phyloP scores from a whole-genome alignment of 2,329 filamentous ascomycete genomes.

The Alternaria arborescens region DNA sequence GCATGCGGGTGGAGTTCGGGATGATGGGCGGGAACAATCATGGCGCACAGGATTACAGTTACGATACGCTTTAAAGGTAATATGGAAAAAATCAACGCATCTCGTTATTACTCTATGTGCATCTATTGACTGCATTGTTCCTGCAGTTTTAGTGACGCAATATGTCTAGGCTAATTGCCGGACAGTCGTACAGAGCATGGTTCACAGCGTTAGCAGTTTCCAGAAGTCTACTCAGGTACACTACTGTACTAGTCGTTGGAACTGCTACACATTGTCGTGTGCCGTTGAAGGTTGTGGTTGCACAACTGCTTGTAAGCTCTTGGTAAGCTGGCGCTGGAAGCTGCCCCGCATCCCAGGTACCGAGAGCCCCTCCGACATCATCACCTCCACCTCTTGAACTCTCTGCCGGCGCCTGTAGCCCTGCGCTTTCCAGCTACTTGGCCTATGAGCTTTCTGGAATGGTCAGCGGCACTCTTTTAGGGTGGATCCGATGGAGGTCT shows the following conservation, averaged over 20 bases:
- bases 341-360: slow-evolving; percentile 26
- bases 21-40: slow-evolving; percentile 9
- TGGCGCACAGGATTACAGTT: slow-evolving; percentile 16
- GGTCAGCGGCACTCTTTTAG: slow-evolving; percentile 9
- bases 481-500: background rate
- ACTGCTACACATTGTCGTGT: background rate
- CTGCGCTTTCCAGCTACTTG: background rate
- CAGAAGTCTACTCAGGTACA: background rate
- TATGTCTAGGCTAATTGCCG: slow-evolving; percentile 30
- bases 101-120: slow-evolving; percentile 9
- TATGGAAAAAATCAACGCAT: slow-evolving; percentile 33
- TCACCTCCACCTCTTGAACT: slow-evolving; percentile 17
- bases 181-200: slow-evolving; percentile 4
- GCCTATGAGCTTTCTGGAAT: slow-evolving; percentile 17
- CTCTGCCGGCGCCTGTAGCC: slow-evolving; percentile 13
- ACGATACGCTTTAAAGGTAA: slow-evolving; percentile 27
- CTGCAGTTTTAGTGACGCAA: slow-evolving; percentile 32
- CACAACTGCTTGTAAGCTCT: slow-evolving; percentile 18
- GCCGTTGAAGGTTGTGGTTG: background rate
- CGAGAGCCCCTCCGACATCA: slow-evolving; percentile 22
- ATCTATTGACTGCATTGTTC: slow-evolving; percentile 31
- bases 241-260: background rate
- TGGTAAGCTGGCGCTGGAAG: slow-evolving; percentile 18
- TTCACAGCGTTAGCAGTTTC: background rate
- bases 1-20: slow-evolving; percentile 5